Base-by-base conservation (phyloP, 345 rosid species). In the Pugionium dolabratum region DNA sequence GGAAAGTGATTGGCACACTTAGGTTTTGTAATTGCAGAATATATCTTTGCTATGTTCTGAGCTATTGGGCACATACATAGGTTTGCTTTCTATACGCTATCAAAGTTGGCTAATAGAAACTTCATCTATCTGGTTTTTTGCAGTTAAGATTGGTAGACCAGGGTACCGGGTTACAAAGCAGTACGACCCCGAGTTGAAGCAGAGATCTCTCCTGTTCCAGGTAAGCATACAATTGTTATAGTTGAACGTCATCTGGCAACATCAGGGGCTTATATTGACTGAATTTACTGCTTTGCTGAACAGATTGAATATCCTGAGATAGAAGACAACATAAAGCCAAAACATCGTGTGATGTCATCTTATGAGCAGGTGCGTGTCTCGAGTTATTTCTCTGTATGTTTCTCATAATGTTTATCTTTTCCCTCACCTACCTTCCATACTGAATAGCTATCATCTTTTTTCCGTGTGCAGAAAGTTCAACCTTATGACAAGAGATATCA, bases 221-320 rank as follows among this genome's bases (percentile, higher is more conserved):
- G 98, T 86, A 59, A 40, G 26, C 56, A 9, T 64, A 6, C 11
- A 39, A 8, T 29, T 43, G 28, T 62, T 59, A 4, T 53, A 6
- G 5, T 61, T 47, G 28, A 57, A 67, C 37, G 48, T 33, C 2
- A 33, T 34, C 1, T 27, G 5, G 36, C 8, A 68, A 39, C 29
- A 61, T 41, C 32, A 27, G 44, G 36, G 71, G 52, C 50, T 54
- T 34, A 37, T 29, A 0, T 44, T 11, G 11, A 51, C 27, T 66
- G 34, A 11, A 43, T 36, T 45, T 1, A 27, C 7, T 36, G 6
- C 25, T 39, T 34, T 49, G 47, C 31, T 50, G 36, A 55, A 54
- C 77, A 93, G 96, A 94, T 94, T 66, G 99, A 94, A 56, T 90
- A 94, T 84, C 99, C 97, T 49, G 99, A 94, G 76, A 94, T 94